phyloP scores from a whole-genome alignment of 2,329 filamentous ascomycete genomes.

The Pestalotiopsis sp. region DNA sequence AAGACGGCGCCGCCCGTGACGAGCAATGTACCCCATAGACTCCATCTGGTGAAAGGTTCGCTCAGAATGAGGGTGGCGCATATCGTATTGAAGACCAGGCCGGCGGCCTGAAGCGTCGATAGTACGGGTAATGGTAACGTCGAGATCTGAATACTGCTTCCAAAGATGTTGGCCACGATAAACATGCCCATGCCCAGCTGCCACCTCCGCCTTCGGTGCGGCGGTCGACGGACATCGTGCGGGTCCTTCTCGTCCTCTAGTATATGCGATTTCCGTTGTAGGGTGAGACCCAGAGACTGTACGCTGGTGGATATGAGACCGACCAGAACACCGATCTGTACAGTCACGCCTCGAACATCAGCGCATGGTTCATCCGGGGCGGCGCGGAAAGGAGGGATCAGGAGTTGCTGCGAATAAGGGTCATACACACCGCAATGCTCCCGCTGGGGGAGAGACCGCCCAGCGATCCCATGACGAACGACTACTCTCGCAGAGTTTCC shows the following conservation, averaged over 20 bases:
- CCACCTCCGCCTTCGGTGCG: constrained; percentile 90
- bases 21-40: constrained; percentile 84
- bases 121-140: constrained; percentile 92
- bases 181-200: constrained; percentile 98
- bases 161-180: constrained; percentile 88
- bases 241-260: constrained; percentile 91
- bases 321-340: constrained; percentile 86
- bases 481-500: constrained; percentile 29
- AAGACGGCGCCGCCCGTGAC: constrained; percentile 87
- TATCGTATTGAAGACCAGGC: constrained; percentile 97
- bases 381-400: background rate
- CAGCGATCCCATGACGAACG: constrained; percentile 67
- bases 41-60: constrained; percentile 93
- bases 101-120: constrained; percentile 92
- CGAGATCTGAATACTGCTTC: constrained; percentile 96
- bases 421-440: constrained; percentile 69
- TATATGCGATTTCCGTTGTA: constrained; percentile 97
- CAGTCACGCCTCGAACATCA: constrained; percentile 10
- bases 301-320: constrained; percentile 92
- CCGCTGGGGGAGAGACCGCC: constrained; percentile 77
- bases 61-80: constrained; percentile 91
- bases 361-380: background rate
- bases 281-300: constrained; percentile 90
- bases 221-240: constrained; percentile 78
- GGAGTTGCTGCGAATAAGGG: background rate